These are phyloP conservation scores for Kwoniella botswanensis DNA, from an alignment of 768 basidiomycete genomes.

Conservation along the genomic window DNA sequence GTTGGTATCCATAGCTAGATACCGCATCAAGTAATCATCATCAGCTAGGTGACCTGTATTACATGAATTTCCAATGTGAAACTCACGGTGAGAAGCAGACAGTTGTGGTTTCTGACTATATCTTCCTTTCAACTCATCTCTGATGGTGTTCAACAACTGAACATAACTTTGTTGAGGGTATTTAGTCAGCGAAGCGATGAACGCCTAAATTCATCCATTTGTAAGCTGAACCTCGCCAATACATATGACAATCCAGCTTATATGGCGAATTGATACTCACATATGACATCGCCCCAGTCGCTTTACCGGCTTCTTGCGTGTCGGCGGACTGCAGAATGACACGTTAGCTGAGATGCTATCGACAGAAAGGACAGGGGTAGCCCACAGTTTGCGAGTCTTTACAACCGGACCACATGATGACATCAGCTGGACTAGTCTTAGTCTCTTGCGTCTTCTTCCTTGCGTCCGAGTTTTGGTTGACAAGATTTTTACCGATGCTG, in stretches of 20 bases:
- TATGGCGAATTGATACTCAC: constrained; percentile 33
- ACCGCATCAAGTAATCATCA: background rate
- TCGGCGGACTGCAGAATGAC: constrained; percentile 57
- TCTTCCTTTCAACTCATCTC: constrained; percentile 58
- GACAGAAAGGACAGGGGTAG: background rate
- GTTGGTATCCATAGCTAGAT: constrained; percentile 56
- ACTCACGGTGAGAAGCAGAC: constrained; percentile 55
- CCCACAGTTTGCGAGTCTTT: constrained; percentile 60
- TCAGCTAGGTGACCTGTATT: no score
- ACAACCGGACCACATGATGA: constrained; percentile 62
- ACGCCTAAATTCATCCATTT: constrained; percentile 40
- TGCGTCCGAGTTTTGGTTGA: constrained; percentile 69
- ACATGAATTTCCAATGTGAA: background rate
- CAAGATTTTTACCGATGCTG: constrained; percentile 71
- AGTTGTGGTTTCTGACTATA: constrained; percentile 61
- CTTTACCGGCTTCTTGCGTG: constrained; percentile 60
- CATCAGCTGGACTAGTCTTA: constrained; percentile 81
- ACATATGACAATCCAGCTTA: background rate
- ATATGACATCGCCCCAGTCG: constrained; percentile 63
- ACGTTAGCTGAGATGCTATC: constrained; percentile 1
- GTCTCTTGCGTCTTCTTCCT: constrained; percentile 66
- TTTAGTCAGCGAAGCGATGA: constrained; percentile 58
- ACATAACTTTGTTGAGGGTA: constrained; percentile 59
- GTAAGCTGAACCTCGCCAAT: background rate
- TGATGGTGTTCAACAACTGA: constrained; percentile 58